Percentiles rank a stretch among this genome's conserved stretches.
phyloP scores from a whole-genome alignment of 371 early-diverging fungal genomes.

The Rhizomucor pusillus region DNA sequence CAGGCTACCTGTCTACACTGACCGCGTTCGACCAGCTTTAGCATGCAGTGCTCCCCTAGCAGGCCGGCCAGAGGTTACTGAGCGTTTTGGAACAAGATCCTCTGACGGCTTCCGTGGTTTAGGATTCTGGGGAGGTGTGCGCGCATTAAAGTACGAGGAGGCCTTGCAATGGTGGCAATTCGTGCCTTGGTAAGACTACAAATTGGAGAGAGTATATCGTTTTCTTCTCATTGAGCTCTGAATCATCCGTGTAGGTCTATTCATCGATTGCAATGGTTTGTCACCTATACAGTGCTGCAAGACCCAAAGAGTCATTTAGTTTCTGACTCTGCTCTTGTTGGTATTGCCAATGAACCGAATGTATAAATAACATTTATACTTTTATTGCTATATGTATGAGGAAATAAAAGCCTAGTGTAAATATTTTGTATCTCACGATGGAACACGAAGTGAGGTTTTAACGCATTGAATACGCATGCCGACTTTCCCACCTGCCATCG shows the following conservation, averaged over 20 bases:
- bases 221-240: too few species aligned
- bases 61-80: constrained; percentile 10
- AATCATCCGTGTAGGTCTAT: constrained; percentile 18
- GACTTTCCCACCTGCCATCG: too few species aligned
- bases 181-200: neutral
- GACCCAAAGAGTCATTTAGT: constrained; percentile 34
- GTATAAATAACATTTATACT: neutral
- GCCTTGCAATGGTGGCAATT: constrained; percentile 4
- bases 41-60: constrained; percentile 23
- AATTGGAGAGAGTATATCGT: neutral
- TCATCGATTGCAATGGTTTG: constrained; percentile 36
- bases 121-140: constrained; percentile 6
- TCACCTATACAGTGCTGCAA: constrained; percentile 37
- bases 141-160: neutral
- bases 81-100: constrained; percentile 7
- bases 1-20: constrained; percentile 41
- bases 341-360: too few species aligned
- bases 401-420: too few species aligned
- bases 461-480: too few species aligned
- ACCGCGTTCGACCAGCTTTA: constrained; percentile 19
- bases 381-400: constrained; percentile 1
- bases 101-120: neutral
- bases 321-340: too few species aligned
- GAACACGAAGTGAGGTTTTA: too few species aligned
- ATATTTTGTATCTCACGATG: too few species aligned